phyloP scores from a whole-genome alignment of 1,139 yeast genomes.

The Wickerhamiella infanticola region DNA sequence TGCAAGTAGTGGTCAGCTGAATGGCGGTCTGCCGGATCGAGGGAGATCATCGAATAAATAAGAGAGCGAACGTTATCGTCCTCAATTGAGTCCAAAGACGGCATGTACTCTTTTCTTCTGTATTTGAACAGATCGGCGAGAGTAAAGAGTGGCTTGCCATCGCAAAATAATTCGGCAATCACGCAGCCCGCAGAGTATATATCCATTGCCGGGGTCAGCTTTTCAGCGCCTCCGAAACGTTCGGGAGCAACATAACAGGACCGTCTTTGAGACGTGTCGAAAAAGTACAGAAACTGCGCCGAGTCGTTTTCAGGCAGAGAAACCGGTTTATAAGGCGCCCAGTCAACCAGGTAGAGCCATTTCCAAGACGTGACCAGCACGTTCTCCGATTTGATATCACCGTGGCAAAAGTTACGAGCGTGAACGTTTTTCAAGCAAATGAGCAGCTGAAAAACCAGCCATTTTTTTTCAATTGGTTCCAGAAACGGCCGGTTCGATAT shows the following conservation, averaged over 20 bases:
- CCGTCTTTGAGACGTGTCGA: conserved; percentile 77
- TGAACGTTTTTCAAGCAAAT: conserved; percentile 51
- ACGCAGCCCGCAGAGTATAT: conserved; percentile 85
- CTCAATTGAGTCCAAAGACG: conserved; percentile 41
- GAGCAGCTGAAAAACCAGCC: conserved; percentile 70
- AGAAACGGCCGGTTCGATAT: conserved; percentile 74
- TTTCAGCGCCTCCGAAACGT: conserved; percentile 37
- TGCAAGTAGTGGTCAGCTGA: conserved; percentile 39
- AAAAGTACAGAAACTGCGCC: conserved; percentile 81
- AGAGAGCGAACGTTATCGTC: conserved; percentile 38
- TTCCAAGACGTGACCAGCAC: conserved; percentile 77
- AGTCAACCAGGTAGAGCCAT: conserved; percentile 73
- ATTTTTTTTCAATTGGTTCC: conserved; percentile 64
- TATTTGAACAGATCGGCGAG: conserved; percentile 77
- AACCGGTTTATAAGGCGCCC: conserved; percentile 73
- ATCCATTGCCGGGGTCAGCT: conserved; percentile 57
- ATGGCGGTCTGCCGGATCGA: conserved; percentile 46
- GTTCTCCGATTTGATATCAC: conserved; percentile 86
- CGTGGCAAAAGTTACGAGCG: conserved; percentile 49
- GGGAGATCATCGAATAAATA: conserved; percentile 43
- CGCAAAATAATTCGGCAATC: conserved; percentile 74
- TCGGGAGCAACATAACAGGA: conserved; percentile 93
- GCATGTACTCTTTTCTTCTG: conserved; percentile 49
- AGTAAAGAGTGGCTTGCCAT: conserved; percentile 77
- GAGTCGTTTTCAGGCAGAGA: conserved; percentile 88